Evolutionary conservation across 306 rosid species (phyloP), one percentile per base, ranked within the genome.

Genomic region (Phaseolus lunatus): DNA sequence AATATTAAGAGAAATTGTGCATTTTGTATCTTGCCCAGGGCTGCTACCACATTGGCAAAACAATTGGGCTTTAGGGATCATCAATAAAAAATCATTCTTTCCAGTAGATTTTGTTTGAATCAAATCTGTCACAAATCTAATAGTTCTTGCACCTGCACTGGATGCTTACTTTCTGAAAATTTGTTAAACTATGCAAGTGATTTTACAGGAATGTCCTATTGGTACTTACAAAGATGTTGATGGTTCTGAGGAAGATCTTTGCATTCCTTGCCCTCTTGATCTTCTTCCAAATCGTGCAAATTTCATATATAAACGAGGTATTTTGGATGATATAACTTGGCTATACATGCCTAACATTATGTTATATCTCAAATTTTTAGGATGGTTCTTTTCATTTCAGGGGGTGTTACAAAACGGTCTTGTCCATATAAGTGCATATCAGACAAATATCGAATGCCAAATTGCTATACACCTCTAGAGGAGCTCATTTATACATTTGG

Each of bases 361-460:
- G 8, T 78, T 59, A 48, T 61, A 61, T 59, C 76, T 75, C 53
- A 57, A 7, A 22, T 53, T 61, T 45, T 66, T 78, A 56, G 33
- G 49, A 81, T 73, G 78, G 58, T 71, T 70, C 73, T 64, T 76
- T 83, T 73, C 86, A 89, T 65, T 76, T 67, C 84, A 86, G 98
- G 98, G 5, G 98, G 98, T 39, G 98, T 89, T 79, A 85, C 84
- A 37, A 10, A 27, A 75, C 73, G 87, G 76, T 75, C 89, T 37
- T 94, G 98, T 77, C 98, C 97, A 31, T 94, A 92, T 84, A 84
- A 79, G 86, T 94, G 98, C 76, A 84, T 94, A 81, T 90, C 97
- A 52, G 97, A 94, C 77, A 94, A 94, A 72, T 94, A 94, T 82
- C 88, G 96, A 83, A 87, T 90, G 96, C 98, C 98, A 65, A 94